Evolutionary conservation across 2,329 filamentous ascomycete genomes (phyloP).

Genomic region (Arthrobotrys conoides): DNA sequence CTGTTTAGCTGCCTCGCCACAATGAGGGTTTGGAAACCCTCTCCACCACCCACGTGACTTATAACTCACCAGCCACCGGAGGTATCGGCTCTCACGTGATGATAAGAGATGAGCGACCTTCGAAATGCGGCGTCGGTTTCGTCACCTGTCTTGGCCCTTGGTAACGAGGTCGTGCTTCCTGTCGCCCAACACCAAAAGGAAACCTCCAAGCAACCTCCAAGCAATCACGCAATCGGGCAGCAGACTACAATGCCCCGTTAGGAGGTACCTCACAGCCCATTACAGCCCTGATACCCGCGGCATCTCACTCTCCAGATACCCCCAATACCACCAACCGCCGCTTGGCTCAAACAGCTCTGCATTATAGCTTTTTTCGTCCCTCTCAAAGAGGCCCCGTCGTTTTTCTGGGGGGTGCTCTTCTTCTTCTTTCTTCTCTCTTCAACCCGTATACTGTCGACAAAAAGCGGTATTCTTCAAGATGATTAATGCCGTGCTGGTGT

Average conservation of each 20-base stretch:
- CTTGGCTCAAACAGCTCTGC: conserved; percentile 3
- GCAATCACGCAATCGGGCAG: conserved; percentile 53
- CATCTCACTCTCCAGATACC: not conserved
- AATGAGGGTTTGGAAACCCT: conserved; percentile 59
- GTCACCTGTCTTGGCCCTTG: conserved; percentile 13
- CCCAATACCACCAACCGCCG: no score
- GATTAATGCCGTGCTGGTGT: conserved; percentile 99
- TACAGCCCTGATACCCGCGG: not conserved
- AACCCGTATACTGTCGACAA: conserved; percentile 57
- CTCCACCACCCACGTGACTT: conserved; percentile 26
- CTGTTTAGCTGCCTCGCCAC: conserved; percentile 27
- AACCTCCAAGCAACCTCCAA: conserved; percentile 26
- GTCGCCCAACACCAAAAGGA: conserved; percentile 6
- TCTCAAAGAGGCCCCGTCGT: conserved; percentile 18
- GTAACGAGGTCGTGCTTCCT: not conserved
- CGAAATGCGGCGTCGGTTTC: not conserved
- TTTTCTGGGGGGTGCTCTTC: not conserved
- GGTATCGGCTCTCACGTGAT: conserved; percentile 31
- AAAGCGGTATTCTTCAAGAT: conserved; percentile 71
- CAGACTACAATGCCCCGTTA: conserved; percentile 47
- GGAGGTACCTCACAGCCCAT: conserved; percentile 22
- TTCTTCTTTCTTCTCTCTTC: conserved; percentile 23
- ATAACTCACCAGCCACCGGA: conserved; percentile 14
- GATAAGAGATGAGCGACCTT: not conserved
- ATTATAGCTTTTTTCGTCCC: not conserved